Evolutionary conservation across 2,329 filamentous ascomycete species (phyloP).

Genomic region (Alternaria burnsii): DNA sequence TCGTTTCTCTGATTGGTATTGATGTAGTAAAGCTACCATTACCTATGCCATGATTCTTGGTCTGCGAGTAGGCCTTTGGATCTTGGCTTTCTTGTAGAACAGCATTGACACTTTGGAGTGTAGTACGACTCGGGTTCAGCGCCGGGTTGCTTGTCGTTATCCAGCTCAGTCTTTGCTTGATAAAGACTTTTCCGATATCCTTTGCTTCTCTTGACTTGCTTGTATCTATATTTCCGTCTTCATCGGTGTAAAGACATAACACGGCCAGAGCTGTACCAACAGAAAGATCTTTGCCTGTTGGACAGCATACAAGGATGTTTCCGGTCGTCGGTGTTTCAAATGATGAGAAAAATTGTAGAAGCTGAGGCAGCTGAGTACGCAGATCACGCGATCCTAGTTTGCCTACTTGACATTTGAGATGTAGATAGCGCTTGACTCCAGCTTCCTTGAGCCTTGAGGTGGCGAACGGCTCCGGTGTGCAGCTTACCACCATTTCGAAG

Average conservation of each 20-base stretch:
- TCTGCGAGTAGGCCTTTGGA: slow-evolving; percentile 6
- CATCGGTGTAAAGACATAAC: slow-evolving; percentile 75
- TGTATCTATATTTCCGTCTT: slow-evolving; percentile 60
- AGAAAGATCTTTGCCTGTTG: slow-evolving; percentile 80
- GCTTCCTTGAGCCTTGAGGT: slow-evolving; percentile 13
- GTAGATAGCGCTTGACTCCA: slow-evolving; percentile 57
- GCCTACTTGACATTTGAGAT: slow-evolving; percentile 71
- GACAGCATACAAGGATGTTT: slow-evolving; percentile 67
- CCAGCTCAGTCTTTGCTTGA: slow-evolving; percentile 80
- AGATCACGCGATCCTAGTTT: slow-evolving; percentile 86
- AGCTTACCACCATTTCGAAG: slow-evolving; percentile 55
- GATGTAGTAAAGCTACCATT: neutral
- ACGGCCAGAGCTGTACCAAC: slow-evolving; percentile 80
- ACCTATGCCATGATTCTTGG: neutral
- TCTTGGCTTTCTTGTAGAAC: slow-evolving; percentile 71
- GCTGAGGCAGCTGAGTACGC: slow-evolving; percentile 71
- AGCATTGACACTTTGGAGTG: slow-evolving; percentile 89
- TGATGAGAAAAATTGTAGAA: slow-evolving; percentile 63
- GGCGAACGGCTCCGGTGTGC: slow-evolving; percentile 53
- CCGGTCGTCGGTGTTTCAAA: neutral
- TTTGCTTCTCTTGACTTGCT: slow-evolving; percentile 1
- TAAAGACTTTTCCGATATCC: slow-evolving; percentile 74
- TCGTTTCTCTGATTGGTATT: neutral
- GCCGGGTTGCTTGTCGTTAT: slow-evolving; percentile 81
- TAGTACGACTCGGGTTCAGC: slow-evolving; percentile 83